Base-by-base conservation (phyloP, 2,329 filamentous ascomycete genomes). In the Xylariaceae sp. region DNA sequence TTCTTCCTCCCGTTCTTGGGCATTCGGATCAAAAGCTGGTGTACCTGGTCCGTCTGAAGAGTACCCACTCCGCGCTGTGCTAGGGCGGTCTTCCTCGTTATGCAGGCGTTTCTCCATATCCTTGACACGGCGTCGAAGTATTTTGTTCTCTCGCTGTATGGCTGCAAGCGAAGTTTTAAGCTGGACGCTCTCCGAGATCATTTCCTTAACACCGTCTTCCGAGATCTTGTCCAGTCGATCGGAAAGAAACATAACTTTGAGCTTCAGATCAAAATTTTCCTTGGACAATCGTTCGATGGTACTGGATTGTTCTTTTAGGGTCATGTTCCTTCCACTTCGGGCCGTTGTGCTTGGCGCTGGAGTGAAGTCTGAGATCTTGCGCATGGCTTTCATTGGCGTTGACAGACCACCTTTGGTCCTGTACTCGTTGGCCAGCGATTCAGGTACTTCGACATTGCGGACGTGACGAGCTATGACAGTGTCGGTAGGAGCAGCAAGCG, bases 101-200 rank as follows among this genome's bases (percentile, higher is more conserved):
- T 60, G 59, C 11, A 90, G 65, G 54, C 85, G 84, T 59, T 87
- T 88, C 65, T 97, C 90, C 35, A 97, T 67, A 54, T 96, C 89
- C 56, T 90, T 87, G 43, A 95, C 76, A 51, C 86, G 83, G 47
- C 85, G 82, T 17, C 89, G 83, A 42, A 97, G 65, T 16, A 83
- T 74, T 62, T 94, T 93, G 60, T 89, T 93, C 57, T 98, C 93
- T 50, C 94, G 88, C 63, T 95, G 89, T 43, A 93, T 76, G 28
- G 93, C 87, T 3, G 91, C 82, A 34, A 96, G 79, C 46, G 87
- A 88, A 0, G 91, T 95, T 64, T 94, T 93, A 37, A 97, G 76
- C 61, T 96, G 89, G 4, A 97, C 91, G 56, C 96, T 98, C 64
- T 96, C 91, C 34, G 89, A 89, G 55, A 97, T 95, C 84, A 96